These are phyloP conservation scores for Candolleomyces efflorescens DNA, from an alignment of 768 basidiomycete genomes.

Conservation along the genomic window DNA sequence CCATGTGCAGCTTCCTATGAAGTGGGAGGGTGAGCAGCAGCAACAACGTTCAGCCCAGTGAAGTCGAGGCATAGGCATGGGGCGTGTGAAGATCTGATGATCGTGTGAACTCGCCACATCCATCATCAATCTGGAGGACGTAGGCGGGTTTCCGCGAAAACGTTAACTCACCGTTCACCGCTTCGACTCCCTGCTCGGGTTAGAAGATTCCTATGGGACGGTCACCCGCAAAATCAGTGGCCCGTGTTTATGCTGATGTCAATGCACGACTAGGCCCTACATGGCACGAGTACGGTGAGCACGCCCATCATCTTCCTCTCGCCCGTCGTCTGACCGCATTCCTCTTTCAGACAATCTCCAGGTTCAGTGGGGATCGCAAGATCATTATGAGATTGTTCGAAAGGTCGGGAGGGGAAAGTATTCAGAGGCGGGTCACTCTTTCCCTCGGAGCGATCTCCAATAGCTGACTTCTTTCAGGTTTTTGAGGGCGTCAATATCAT, in stretches of 20 bases:
- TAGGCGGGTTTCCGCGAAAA: conserved; percentile 9
- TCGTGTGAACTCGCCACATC: conserved; percentile 23
- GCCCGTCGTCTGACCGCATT: conserved; percentile 17
- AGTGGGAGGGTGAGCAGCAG: too few relatives aligned
- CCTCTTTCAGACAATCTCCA: conserved; percentile 76
- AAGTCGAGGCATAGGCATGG: too few relatives aligned
- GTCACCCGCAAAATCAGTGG: conserved; percentile 70
- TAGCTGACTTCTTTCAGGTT: conserved; percentile 44
- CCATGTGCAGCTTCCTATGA: not conserved
- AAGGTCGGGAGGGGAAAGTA: conserved; percentile 97
- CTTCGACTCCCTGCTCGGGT: conserved; percentile 7
- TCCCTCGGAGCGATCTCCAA: conserved; percentile 2
- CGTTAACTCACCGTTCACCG: conserved; percentile 6
- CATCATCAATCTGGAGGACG: conserved; percentile 18
- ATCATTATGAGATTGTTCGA: conserved; percentile 96
- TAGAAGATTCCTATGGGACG: conserved; percentile 53
- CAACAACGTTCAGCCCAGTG: too few relatives aligned
- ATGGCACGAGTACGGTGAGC: conserved; percentile 94
- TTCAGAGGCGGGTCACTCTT: conserved; percentile 62
- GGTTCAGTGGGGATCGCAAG: conserved; percentile 97
- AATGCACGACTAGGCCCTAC: conserved; percentile 83
- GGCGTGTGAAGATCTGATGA: not conserved
- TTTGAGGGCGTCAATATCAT: conserved; percentile 93
- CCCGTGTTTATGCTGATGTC: conserved; percentile 85
- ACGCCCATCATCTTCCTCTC: conserved; percentile 12